phyloP scores from a whole-genome alignment of 148 eudicot genomes.

The Camellia granthamiana region DNA sequence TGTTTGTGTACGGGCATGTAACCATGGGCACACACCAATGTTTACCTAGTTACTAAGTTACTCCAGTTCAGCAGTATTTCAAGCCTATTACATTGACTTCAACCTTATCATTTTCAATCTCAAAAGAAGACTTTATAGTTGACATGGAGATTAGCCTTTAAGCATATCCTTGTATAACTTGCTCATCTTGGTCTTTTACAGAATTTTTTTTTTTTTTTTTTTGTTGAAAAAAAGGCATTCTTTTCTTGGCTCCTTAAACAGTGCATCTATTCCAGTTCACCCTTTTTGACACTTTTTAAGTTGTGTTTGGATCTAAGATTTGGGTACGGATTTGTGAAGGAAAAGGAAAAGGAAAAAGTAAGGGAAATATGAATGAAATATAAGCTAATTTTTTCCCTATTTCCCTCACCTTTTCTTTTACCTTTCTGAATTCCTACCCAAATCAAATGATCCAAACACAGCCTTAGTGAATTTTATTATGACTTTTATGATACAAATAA shows the following conservation, averaged over 20 bases:
- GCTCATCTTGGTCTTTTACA: neutral
- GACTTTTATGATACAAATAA: no score
- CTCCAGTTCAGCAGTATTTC: constrained; percentile 1
- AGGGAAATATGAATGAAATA: no score
- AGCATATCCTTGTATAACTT: neutral
- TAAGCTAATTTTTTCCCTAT: no score
- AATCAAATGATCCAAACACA: no score
- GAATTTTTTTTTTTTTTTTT: neutral
- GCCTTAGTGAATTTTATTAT: no score
- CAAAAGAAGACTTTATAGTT: neutral
- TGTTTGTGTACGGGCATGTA: neutral
- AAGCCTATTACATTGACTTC: neutral
- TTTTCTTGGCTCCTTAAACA: neutral
- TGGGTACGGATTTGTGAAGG: no score
- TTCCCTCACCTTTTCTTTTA: no score
- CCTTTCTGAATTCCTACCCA: no score
- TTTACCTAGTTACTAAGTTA: neutral
- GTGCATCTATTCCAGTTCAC: neutral
- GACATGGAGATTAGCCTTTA: neutral
- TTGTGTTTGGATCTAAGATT: no score
- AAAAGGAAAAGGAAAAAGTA: no score
- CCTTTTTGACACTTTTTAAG: no score
- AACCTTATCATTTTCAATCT: neutral
- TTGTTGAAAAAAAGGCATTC: neutral
- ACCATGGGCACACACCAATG: neutral